These are phyloP conservation scores for Crataegus laevigata DNA, from an alignment of 306 rosid species.

Conservation along the genomic window DNA sequence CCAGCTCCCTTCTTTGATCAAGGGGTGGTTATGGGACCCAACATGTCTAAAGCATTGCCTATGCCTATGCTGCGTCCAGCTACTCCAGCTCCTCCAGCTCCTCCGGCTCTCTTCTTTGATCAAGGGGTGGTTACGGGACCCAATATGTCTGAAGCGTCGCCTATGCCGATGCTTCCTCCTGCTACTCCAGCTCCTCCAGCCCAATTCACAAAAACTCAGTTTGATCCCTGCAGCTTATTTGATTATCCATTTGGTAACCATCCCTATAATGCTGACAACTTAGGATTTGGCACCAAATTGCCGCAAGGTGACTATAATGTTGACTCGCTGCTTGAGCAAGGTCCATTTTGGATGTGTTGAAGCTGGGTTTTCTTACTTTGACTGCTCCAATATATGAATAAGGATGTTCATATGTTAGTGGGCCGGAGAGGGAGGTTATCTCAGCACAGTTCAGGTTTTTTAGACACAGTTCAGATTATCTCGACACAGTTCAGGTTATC, in stretches of 20 bases:
- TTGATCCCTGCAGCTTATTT: constrained; percentile 26
- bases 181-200: too few relatives aligned
- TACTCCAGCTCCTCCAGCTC: too few relatives aligned
- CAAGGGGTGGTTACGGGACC: too few relatives aligned
- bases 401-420: neutral
- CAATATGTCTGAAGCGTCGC: too few relatives aligned
- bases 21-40: too few relatives aligned
- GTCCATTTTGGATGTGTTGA: constrained; percentile 32
- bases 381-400: constrained; percentile 9
- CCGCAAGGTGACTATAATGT: constrained; percentile 14
- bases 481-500: neutral
- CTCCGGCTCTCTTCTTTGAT: too few relatives aligned
- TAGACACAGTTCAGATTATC: neutral
- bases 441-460: neutral
- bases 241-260: constrained; percentile 30
- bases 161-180: too few relatives aligned
- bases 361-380: constrained; percentile 2
- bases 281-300: constrained; percentile 30
- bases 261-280: constrained; percentile 12
- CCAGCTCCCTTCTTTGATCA: too few relatives aligned
- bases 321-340: constrained; percentile 36
- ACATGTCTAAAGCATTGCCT: too few relatives aligned
- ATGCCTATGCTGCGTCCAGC: too few relatives aligned
- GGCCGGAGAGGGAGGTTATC: neutral
- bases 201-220: constrained; percentile 5